Evolutionary conservation across 2,329 filamentous ascomycete genomes (phyloP).

Genomic region (Trichophyton schoenleinii): DNA sequence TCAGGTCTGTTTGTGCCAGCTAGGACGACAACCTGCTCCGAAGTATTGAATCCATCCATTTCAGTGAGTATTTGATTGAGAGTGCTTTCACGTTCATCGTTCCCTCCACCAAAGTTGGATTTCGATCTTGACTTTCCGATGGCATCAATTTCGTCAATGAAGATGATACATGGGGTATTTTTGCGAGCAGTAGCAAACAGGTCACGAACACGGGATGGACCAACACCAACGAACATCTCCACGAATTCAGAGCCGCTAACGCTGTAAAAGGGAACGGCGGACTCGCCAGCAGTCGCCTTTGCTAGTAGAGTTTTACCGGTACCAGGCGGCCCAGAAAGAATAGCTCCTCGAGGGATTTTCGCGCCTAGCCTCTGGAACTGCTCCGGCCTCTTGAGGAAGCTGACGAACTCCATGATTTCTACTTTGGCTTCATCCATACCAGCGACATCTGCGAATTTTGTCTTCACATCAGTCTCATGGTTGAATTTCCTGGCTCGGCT

Average conservation of each 20-base stretch:
- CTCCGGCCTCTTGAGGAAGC: conserved; percentile 86
- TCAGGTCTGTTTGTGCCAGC: conserved; percentile 95
- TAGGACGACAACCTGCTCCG: conserved; percentile 89
- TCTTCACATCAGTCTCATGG: conserved; percentile 89
- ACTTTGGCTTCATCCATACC: conserved; percentile 97
- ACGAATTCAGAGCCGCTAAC: conserved; percentile 98
- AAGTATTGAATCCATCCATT: conserved; percentile 98
- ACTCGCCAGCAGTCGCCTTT: conserved; percentile 95
- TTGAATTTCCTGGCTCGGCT: conserved; percentile 96
- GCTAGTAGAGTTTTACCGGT: conserved; percentile 96
- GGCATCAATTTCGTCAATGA: conserved; percentile 98
- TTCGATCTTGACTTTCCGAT: conserved; percentile 86
- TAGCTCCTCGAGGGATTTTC: conserved; percentile 94
- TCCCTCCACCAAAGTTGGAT: conserved; percentile 72
- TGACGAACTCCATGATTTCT: conserved; percentile 99
- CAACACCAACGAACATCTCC: conserved; percentile 99
- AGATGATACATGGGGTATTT: conserved; percentile 96
- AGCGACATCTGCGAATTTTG: conserved; percentile 92
- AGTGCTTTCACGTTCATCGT: conserved; percentile 92
- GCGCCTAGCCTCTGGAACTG: conserved; percentile 88
- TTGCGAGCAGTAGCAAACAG: conserved; percentile 89
- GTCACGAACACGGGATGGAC: conserved; percentile 87
- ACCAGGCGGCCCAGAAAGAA: conserved; percentile 92
- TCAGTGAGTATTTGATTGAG: conserved; percentile 97
- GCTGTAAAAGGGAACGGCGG: conserved; percentile 92